Conservation (phyloP, 2,329 filamentous ascomycete species). For the Trichoderma sp. region DNA sequence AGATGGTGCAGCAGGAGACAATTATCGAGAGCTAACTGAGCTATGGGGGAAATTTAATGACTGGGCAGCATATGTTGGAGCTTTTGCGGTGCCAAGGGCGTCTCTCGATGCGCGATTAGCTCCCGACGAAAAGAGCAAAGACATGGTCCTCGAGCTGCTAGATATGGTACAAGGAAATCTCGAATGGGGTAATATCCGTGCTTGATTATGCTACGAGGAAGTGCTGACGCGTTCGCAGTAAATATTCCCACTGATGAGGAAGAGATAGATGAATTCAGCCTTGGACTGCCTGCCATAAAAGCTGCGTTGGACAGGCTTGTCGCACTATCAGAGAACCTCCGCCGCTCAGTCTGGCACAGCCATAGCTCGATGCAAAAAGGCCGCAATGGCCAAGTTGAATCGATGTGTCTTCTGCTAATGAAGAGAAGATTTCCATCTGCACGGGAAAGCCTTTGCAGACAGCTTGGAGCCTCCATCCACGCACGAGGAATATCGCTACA, state of each 20-base stretch:
- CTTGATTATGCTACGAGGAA: not conserved
- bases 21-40: too few species aligned
- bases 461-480: too few species aligned
- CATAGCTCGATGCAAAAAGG: too few species aligned
- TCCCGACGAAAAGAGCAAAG: not conserved
- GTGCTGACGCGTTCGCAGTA: not conserved
- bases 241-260: not conserved
- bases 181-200: not conserved
- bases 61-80: not conserved
- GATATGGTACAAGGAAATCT: not conserved
- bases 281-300: not conserved
- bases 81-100: not conserved
- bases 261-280: not conserved
- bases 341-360: not conserved
- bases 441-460: too few species aligned
- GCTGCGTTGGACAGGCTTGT: not conserved
- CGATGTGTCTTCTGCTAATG: too few species aligned
- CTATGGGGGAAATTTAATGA: too few species aligned
- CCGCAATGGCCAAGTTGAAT: too few species aligned
- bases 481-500: too few species aligned
- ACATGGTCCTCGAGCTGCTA: not conserved
- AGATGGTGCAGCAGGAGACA: too few species aligned
- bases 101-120: not conserved
- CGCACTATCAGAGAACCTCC: accelerated
- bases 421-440: too few species aligned